Conservation (phyloP, 2,329 filamentous ascomycete species). For the Botryotinia globosa region DNA sequence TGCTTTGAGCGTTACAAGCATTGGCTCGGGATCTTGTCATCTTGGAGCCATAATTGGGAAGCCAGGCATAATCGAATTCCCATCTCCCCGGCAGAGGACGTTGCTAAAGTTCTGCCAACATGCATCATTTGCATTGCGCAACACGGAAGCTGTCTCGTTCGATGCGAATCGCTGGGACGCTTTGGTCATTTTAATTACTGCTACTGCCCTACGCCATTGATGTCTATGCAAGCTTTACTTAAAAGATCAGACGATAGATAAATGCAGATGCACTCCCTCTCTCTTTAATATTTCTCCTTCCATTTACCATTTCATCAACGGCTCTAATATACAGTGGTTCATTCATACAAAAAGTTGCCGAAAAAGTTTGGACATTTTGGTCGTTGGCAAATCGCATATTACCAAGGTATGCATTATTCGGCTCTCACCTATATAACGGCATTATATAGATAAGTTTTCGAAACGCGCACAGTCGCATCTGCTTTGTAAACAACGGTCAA, state of each 20-base stretch:
- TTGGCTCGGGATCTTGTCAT: conserved; percentile 31
- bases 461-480: conserved; percentile 34
- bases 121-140: conserved; percentile 26
- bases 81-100: conserved; percentile 31
- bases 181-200: conserved; percentile 41
- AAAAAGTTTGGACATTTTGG: conserved; percentile 27
- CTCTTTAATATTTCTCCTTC: conserved; percentile 28
- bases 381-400: conserved; percentile 28
- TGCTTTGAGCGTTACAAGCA: conserved; percentile 22
- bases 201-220: conserved; percentile 30
- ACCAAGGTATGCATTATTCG: conserved; percentile 35
- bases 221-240: conserved; percentile 35
- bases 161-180: conserved; percentile 49
- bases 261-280: conserved; percentile 36
- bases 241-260: conserved; percentile 39
- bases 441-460: conserved; percentile 35
- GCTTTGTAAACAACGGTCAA: conserved; percentile 34
- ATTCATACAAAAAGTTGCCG: conserved; percentile 17
- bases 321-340: conserved; percentile 25
- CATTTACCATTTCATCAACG: conserved; percentile 31
- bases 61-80: conserved; percentile 21
- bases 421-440: conserved; percentile 36
- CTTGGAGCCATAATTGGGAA: conserved; percentile 30
- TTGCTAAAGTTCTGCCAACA: conserved; percentile 22
- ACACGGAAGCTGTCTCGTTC: conserved; percentile 48